Evolutionary conservation across 139 green algal genomes (phyloP).

Genomic region (Bryopsis sp.): DNA sequence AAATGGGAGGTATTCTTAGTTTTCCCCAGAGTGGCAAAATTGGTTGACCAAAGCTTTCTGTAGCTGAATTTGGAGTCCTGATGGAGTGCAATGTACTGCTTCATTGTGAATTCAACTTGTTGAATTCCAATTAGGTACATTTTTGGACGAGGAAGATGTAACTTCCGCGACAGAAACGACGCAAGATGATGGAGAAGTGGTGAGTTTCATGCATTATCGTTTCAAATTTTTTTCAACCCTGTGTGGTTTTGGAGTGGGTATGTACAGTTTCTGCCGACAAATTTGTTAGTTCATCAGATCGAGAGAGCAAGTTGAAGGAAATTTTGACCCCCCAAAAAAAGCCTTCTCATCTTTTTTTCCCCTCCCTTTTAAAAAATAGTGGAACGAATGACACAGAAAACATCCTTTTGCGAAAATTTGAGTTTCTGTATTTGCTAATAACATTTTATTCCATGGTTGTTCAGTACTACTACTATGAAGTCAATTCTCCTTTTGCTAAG

Average conservation of each 20-base stretch:
- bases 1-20: background rate
- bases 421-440: background rate
- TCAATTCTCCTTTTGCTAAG: conserved; percentile 3
- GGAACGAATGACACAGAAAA: background rate
- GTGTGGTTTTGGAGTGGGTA: background rate
- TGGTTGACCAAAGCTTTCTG: background rate
- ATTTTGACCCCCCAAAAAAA: background rate
- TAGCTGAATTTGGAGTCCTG: background rate
- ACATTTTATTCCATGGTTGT: background rate
- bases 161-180: conserved; percentile 3
- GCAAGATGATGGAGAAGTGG: conserved; percentile 10
- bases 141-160: conserved; percentile 28
- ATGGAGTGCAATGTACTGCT: too few species aligned
- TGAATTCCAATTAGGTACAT: conserved; percentile 19
- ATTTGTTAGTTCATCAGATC: background rate
- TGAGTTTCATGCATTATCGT: background rate
- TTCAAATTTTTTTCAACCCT: background rate
- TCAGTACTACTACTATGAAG: conserved; percentile 16
- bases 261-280: background rate
- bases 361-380: background rate
- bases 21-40: background rate
- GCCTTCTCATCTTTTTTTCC: background rate
- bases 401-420: background rate
- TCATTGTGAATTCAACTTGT: background rate
- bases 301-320: background rate